Evolutionary conservation across 805 yeast species (phyloP).

Genomic region (Lachancea thermotolerans): DNA sequence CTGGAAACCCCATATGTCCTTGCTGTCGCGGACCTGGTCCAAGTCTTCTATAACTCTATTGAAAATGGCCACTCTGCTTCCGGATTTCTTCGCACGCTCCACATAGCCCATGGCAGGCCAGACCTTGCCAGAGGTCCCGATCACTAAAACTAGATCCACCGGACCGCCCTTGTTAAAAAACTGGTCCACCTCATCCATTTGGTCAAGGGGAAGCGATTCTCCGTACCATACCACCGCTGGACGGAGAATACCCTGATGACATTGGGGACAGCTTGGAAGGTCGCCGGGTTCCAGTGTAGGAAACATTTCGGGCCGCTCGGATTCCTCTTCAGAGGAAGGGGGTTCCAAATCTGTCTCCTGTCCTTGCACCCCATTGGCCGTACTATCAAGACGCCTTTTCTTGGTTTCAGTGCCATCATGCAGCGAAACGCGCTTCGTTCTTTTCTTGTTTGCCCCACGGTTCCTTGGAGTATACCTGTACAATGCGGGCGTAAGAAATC

Average conservation of each 20-base stretch:
- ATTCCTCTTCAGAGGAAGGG: neutral
- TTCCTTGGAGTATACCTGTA: constrained; percentile 25
- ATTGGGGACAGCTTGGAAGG: constrained; percentile 72
- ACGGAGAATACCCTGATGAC: constrained; percentile 58
- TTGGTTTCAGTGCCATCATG: neutral
- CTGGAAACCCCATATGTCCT: constrained; percentile 58
- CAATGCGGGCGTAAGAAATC: constrained; percentile 56
- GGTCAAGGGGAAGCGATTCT: constrained; percentile 66
- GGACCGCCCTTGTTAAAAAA: constrained; percentile 41
- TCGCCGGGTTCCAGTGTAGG: constrained; percentile 42
- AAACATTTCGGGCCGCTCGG: constrained; percentile 14
- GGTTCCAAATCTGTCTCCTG: constrained; percentile 19
- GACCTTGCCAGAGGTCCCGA: constrained; percentile 79
- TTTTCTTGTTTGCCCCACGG: neutral
- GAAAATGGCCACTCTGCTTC: constrained; percentile 80
- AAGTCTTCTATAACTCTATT: constrained; percentile 57
- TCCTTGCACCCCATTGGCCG: constrained; percentile 2
- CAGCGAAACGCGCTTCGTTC: neutral
- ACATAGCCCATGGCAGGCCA: constrained; percentile 94
- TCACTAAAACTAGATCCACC: constrained; percentile 70
- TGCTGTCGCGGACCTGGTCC: constrained; percentile 36
- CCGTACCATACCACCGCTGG: constrained; percentile 97
- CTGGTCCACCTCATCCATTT: constrained; percentile 61
- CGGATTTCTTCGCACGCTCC: constrained; percentile 61
- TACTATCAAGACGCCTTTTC: neutral